These are phyloP conservation scores for Sarocladiaceae sp. DNA, from an alignment of 2,329 filamentous ascomycete species.

Conservation along the genomic window DNA sequence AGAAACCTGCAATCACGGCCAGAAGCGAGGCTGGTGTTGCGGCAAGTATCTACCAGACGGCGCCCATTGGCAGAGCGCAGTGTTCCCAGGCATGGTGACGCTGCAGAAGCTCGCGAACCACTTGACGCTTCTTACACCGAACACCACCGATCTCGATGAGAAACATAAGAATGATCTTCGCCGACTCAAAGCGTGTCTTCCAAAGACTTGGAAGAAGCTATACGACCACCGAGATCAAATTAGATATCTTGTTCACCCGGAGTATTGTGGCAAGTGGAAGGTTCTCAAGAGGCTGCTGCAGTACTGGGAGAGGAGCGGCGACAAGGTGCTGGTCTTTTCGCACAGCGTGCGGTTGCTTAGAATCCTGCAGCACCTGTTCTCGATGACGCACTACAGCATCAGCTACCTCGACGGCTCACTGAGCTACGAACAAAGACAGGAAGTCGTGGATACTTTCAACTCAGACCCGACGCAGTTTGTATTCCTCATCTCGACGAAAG, in stretches of 20 bases:
- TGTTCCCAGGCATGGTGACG: constrained; percentile 78
- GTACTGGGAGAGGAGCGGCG: constrained; percentile 83
- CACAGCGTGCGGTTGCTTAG: constrained; percentile 81
- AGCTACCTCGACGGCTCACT: constrained; percentile 86
- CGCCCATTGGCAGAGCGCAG: constrained; percentile 61
- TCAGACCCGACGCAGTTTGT: constrained; percentile 81
- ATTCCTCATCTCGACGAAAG: constrained; percentile 90
- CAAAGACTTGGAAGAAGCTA: constrained; percentile 66
- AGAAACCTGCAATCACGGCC: constrained; percentile 61
- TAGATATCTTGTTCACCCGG: constrained; percentile 72
- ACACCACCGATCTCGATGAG: constrained; percentile 53
- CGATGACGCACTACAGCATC: constrained; percentile 82
- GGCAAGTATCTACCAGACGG: constrained; percentile 52
- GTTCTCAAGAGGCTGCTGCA: constrained; percentile 78
- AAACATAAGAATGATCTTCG: constrained; percentile 75
- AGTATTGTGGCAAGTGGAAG: constrained; percentile 97
- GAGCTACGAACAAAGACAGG: constrained; percentile 74
- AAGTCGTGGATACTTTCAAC: constrained; percentile 86
- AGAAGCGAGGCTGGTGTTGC: constrained; percentile 74
- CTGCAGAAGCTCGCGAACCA: constrained; percentile 90
- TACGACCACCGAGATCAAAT: constrained; percentile 74
- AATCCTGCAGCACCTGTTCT: constrained; percentile 80
- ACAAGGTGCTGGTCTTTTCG: constrained; percentile 94
- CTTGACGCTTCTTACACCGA: constrained; percentile 77
- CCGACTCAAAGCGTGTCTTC: constrained; percentile 67